Conservation (phyloP, 2,329 filamentous ascomycete species). For the Didymella lethalis region DNA sequence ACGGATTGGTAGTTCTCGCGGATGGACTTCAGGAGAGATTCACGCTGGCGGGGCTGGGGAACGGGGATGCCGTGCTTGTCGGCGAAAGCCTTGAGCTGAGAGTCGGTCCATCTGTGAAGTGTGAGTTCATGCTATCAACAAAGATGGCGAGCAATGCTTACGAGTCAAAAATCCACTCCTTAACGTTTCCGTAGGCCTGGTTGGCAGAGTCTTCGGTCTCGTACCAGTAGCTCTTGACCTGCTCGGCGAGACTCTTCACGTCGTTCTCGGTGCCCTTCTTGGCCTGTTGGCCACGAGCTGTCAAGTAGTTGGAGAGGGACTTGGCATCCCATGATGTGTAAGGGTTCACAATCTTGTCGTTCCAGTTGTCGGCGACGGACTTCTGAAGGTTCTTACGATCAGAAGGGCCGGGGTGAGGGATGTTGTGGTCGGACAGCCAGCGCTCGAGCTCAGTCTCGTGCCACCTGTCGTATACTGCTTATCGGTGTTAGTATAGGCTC, state of each 20-base stretch:
- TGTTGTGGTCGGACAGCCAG: slow-evolving; percentile 91
- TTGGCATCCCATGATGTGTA: slow-evolving; percentile 79
- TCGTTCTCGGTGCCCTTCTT: slow-evolving; percentile 71
- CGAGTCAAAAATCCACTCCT: slow-evolving; percentile 92
- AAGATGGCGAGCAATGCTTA: slow-evolving; percentile 45
- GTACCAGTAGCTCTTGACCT: slow-evolving; percentile 78
- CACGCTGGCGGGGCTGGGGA: slow-evolving; percentile 85
- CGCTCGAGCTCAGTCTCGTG: slow-evolving; percentile 96
- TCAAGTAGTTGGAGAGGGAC: slow-evolving; percentile 73
- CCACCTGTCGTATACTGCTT: slow-evolving; percentile 95
- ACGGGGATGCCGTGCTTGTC: slow-evolving; percentile 87
- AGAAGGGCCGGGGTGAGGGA: slow-evolving; percentile 87
- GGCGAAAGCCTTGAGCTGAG: slow-evolving; percentile 89
- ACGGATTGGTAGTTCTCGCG: slow-evolving; percentile 81
- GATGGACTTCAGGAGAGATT: slow-evolving; percentile 78
- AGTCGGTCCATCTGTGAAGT: slow-evolving; percentile 80
- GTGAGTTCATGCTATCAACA: slow-evolving; percentile 46
- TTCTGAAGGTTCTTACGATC: slow-evolving; percentile 95
- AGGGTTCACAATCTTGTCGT: slow-evolving; percentile 74
- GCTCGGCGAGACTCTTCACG: slow-evolving; percentile 71
- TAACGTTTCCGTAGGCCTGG: slow-evolving; percentile 73
- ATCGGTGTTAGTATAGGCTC: slow-evolving; percentile 32
- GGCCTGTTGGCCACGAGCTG: slow-evolving; percentile 73
- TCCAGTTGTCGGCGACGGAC: slow-evolving; percentile 90
- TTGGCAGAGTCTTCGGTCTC: slow-evolving; percentile 80